Base-by-base conservation (phyloP, 2,329 filamentous ascomycete genomes). In the Verticillium nonalfalfae region DNA sequence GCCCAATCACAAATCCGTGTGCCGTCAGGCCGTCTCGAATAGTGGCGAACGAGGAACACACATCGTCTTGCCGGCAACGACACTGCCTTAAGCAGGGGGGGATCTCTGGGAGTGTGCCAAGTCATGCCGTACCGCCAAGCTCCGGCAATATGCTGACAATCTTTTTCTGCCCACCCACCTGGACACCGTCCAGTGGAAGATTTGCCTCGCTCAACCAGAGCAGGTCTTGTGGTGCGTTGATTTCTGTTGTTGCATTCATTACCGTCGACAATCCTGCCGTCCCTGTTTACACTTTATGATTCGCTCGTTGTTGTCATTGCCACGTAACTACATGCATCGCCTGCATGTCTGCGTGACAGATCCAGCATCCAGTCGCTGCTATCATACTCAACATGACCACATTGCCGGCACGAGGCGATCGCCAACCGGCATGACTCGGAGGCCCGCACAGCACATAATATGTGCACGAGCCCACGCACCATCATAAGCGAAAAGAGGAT, bases 381-480 rank as follows among this genome's bases (percentile, higher is more conserved):
- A 11, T 18, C 45, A 50, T 11, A 50, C 11, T 21, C 45, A n/a
- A 50, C 11, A 18, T 50, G 21, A 50, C 45, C 7, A 26, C 21
- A 21, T 50, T 50, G 45, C n/a, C 35, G 35, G 33, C n/a, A 14
- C n/a, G 39, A 26, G 56, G 40, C 38, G 58, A 39, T 56, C 59
- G 35, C 57, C 34, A 56, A 31, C 34, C 36, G 56, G 36, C 58
- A 54, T 15, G 10, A 39, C 33, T 55, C 21, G 50, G 45, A 57
- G 55, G 35, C 56, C 59, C 57, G 58, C 61, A 59, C 63, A 59
- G 54, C 52, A 40, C 31, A 50, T 39, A 31, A 7, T 56, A 55
- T 36, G 61, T 45, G 59, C 63, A 64, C 61, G 63, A 59, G 61
- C 62, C 59, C 59, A 57, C 58, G 52, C 36, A 55, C 57, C 33